Evolutionary conservation across 2,329 filamentous ascomycete species (phyloP).

Genomic region (Colletotrichum sp.): DNA sequence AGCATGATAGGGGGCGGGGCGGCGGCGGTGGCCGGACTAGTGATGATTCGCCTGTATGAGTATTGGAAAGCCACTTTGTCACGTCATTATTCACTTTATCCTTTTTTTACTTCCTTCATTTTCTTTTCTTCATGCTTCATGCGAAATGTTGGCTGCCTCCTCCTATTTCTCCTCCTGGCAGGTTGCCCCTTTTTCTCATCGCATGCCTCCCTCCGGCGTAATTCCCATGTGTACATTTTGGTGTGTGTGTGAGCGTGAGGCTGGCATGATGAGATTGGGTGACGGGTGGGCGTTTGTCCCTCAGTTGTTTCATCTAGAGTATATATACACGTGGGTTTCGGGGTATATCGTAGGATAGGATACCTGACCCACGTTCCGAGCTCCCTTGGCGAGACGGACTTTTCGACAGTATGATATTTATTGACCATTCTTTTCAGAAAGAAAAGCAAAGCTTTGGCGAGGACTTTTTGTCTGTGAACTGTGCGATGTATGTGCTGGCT

Average conservation of each 20-base stretch:
- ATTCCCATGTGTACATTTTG: background rate
- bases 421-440: background rate
- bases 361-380: background rate
- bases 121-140: background rate
- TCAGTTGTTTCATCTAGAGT: background rate
- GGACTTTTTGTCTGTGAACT: background rate
- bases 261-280: background rate
- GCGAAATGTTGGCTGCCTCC: background rate
- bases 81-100: constrained; percentile 18
- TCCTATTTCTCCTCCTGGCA: background rate
- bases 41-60: constrained; percentile 39
- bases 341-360: background rate
- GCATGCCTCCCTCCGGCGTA: background rate
- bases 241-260: background rate
- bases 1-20: constrained; percentile 3
- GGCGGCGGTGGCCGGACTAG: background rate
- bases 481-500: background rate
- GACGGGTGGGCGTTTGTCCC: background rate
- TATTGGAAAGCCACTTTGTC: background rate
- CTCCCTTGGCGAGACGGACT: background rate
- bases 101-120: background rate
- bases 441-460: background rate
- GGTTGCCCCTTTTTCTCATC: background rate
- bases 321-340: background rate
- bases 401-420: background rate